These are phyloP conservation scores for Scheffersomyces coipomensis DNA, from an alignment of 805 yeast species.

Conservation along the genomic window DNA sequence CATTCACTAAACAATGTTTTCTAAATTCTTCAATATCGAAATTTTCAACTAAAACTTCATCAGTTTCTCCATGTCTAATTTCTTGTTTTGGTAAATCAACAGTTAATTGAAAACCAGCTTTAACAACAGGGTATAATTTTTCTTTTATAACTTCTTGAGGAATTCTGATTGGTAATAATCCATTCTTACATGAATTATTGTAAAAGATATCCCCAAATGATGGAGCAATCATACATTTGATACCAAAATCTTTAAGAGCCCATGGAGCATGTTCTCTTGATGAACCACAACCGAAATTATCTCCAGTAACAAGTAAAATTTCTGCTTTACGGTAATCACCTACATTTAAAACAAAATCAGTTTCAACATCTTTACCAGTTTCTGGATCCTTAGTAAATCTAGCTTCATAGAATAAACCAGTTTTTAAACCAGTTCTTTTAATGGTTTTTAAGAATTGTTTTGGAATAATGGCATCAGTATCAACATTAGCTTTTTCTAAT, in stretches of 20 bases:
- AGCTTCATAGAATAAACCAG: conserved; percentile 89
- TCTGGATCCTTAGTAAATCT: conserved; percentile 65
- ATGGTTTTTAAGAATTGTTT: conserved; percentile 97
- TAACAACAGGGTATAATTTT: conserved; percentile 79
- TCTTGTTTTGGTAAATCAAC: conserved; percentile 87
- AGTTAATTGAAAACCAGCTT: conserved; percentile 65
- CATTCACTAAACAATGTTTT: conserved; percentile 91
- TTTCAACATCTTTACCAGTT: conserved; percentile 70
- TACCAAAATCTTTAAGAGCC: conserved; percentile 98
- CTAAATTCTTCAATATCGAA: conserved; percentile 91
- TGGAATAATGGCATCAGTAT: conserved; percentile 98
- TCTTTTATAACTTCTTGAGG: conserved; percentile 70
- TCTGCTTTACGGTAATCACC: conserved; percentile 79
- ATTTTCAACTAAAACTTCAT: conserved; percentile 65
- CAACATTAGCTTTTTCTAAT: conserved; percentile 90
- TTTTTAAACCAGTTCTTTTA: conserved; percentile 89
- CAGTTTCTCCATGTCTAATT: conserved; percentile 64
- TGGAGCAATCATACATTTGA: conserved; percentile 93
- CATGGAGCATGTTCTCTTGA: conserved; percentile 99
- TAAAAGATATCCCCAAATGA: conserved; percentile 98
- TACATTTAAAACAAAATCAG: conserved; percentile 89
- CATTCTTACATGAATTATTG: conserved; percentile 96
- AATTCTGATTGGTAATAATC: conserved; percentile 89
- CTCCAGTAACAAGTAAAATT: conserved; percentile 89
- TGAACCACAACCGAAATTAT: conserved; percentile 98